Percentiles rank a stretch among this genome's conserved stretches.
phyloP scores from a whole-genome alignment of 73 alveolate species.

The Tetrahymena thermophila region DNA sequence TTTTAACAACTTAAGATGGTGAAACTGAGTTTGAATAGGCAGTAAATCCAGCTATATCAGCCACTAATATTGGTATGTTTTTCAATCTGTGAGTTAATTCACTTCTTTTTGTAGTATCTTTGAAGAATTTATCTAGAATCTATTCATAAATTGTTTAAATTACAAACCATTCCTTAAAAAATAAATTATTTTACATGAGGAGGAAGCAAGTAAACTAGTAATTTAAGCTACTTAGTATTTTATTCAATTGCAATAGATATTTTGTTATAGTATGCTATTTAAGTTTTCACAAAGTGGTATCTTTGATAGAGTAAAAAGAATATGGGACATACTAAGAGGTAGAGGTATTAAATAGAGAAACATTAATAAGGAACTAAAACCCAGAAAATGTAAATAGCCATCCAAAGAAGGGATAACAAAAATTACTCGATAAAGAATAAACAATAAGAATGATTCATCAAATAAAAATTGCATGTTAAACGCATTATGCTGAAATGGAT shows the following conservation, averaged over 20 bases:
- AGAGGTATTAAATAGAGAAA: background rate
- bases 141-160: background rate
- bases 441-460: background rate
- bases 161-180: background rate
- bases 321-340: background rate
- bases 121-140: conserved; percentile 15
- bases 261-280: background rate
- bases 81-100: conserved; percentile 11
- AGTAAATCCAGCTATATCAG: conserved; percentile 50
- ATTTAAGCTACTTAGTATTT: background rate
- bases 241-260: background rate
- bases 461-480: background rate
- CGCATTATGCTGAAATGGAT: background rate
- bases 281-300: background rate
- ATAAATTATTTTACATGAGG: background rate
- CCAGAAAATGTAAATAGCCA: background rate
- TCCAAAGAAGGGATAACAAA: background rate
- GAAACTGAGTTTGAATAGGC: conserved; percentile 17
- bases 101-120: background rate
- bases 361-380: background rate
- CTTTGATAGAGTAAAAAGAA: background rate
- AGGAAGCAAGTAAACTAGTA: background rate
- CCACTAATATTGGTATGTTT: conserved; percentile 15
- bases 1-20: conserved; percentile 32
- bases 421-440: background rate